Evolutionary conservation across 2,329 filamentous ascomycete species (phyloP), one percentile per base, ranked within the genome.

Genomic region (Zymoseptoria pseudotritici): DNA sequence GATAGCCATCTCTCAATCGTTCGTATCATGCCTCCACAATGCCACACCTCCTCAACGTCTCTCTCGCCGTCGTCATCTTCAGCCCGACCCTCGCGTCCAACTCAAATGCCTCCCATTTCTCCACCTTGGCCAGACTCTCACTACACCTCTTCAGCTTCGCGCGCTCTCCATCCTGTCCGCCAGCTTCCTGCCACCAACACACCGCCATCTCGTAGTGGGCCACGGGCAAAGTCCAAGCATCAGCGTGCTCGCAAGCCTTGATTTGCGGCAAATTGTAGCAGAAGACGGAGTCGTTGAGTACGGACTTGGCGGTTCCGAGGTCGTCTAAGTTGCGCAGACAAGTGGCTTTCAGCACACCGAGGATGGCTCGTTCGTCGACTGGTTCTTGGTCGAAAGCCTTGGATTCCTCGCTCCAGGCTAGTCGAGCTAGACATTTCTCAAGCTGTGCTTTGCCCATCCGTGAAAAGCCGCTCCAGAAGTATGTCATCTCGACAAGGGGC

Each of bases 381-480:
- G 75, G 76, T 65, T 86, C 83, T 42, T 77, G 75, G 4, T 70
- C 72, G 81, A 81, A 84, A 19, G 72, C 71, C 50, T 76, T 74
- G 59, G 82, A 80, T 42, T 80, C 80, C 67, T 78, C 75, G 22
- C 84, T 86, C 76, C 91, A 96, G 0, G 79, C 77, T 10, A 96
- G 75, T n/a, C 82, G 81, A 0, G 72, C 75, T 46, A 90, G 72
- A 0, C 86, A 89, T 50, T 79, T 76, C 54, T 87, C 78, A 13
- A 96, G 78, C 61, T 93, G 83, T 0, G 77, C 76, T 0, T 76
- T 68, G 2, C 82, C 79, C 90, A 96, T 95, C 58, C 91, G 85
- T 74, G 90, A 93, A 67, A 85, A 86, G 0, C 92, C 93, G 70
- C 90, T 92, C 92, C 92, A 97, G 68, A 97, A 85, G 73, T 93